A percentile compares a stretch with the other conserved stretches of the same genome.
Conservation (phyloP, 495 filamentous ascomycete species). For the Apodospora peruviana region DNA sequence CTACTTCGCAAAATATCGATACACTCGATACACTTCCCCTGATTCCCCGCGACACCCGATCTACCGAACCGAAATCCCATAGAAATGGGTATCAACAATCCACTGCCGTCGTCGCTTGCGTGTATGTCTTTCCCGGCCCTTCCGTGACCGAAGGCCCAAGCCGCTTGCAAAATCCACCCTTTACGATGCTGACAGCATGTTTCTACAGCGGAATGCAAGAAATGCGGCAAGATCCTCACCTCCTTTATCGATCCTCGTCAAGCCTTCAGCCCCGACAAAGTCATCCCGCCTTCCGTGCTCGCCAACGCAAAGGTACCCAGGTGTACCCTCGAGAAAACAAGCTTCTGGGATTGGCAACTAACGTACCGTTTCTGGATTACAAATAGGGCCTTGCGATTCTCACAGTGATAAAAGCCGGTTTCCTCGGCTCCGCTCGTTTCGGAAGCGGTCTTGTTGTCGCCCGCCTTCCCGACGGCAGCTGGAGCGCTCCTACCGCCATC, state of each 20-base stretch:
- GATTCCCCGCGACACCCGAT: too few species aligned
- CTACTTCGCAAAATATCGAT: too few species aligned
- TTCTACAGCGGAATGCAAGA: conserved; percentile 72
- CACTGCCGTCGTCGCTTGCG: conserved; percentile 52
- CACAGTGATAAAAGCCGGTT: conserved; percentile 93
- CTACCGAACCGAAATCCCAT: too few species aligned
- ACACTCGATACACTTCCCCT: too few species aligned
- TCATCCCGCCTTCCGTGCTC: conserved; percentile 89
- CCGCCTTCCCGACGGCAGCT: conserved; percentile 81
- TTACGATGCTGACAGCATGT: conserved; percentile 4
- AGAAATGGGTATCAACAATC: conserved; percentile 55
- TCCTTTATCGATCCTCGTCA: conserved; percentile 94
- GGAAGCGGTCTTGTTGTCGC: conserved; percentile 93
- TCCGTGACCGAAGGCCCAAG: conserved; percentile 9
- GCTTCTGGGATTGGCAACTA: background rate
- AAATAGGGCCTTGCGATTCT: conserved; percentile 87
- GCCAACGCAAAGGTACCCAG: conserved; percentile 77
- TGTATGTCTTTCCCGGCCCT: conserved; percentile 39
- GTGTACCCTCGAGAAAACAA: background rate
- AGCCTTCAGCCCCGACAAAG: conserved; percentile 92
- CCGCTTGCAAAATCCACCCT: background rate
- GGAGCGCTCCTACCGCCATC: conserved; percentile 93
- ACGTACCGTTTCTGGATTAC: background rate
- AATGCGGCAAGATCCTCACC: conserved; percentile 85
- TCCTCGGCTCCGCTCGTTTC: conserved; percentile 87